phyloP scores from a whole-genome alignment of 2,329 filamentous ascomycete species.

The Xylaria sp. region DNA sequence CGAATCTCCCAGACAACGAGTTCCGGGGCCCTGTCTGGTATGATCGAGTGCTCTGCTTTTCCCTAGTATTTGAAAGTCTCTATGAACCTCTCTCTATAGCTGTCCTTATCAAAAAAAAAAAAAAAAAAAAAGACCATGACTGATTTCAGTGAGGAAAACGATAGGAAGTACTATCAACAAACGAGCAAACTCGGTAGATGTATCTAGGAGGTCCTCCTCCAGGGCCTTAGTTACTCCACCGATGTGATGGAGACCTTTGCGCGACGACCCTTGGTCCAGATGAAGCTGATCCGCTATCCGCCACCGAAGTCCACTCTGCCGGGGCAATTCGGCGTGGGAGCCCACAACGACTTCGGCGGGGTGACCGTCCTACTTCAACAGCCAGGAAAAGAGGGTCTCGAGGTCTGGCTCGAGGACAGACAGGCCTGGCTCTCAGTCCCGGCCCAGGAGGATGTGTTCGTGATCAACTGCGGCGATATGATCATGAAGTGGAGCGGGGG shows the following conservation, averaged over 20 bases:
- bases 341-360: constrained; percentile 38
- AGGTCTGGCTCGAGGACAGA: constrained; percentile 29
- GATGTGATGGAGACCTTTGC: constrained; percentile 30
- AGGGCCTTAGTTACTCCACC: constrained; percentile 32
- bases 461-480: constrained; percentile 37
- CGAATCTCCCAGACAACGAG: constrained; percentile 36
- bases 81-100: too few relatives aligned
- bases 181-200: constrained; percentile 31
- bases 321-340: constrained; percentile 30
- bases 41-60: too few relatives aligned
- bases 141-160: too few relatives aligned
- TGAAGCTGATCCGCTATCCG: constrained; percentile 35
- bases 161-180: constrained; percentile 36
- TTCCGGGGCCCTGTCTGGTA: constrained; percentile 38
- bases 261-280: constrained; percentile 29
- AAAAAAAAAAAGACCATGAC: too few relatives aligned
- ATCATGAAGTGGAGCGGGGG: constrained; percentile 27
- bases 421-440: constrained; percentile 32
- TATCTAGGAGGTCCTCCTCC: constrained; percentile 36
- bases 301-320: background rate
- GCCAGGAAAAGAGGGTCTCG: constrained; percentile 33
- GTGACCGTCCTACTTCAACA: constrained; percentile 37
- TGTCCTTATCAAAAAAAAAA: too few relatives aligned
- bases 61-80: background rate
- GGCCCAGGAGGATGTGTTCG: constrained; percentile 28